Conservation (phyloP, 257 asterid species). For the Lantana camara region DNA sequence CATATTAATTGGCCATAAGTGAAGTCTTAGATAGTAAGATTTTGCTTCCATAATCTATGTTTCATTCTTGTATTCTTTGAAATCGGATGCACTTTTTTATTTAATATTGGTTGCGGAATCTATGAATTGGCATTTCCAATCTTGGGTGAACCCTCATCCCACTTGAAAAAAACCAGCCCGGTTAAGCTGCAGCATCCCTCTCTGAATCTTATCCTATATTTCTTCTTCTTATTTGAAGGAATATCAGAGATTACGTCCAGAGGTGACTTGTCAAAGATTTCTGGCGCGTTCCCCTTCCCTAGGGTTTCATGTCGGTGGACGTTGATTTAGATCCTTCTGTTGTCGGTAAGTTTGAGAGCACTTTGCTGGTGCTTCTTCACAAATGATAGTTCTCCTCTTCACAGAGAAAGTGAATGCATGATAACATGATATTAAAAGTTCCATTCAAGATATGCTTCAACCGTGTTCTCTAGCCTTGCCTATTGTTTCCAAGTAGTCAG, state of each 20-base stretch:
- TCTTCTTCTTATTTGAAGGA: conserved; percentile 50
- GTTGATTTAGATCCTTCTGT: conserved; percentile 80
- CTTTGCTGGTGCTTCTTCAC: background rate
- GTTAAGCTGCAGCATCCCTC: conserved; percentile 4
- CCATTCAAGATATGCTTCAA: background rate
- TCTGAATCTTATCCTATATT: conserved; percentile 18
- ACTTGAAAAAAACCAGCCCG: conserved; percentile 14
- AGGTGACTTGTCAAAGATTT: conserved; percentile 63
- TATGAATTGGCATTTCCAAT: background rate
- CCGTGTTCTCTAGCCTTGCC: conserved; percentile 12
- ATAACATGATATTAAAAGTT: background rate
- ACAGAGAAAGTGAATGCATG: background rate
- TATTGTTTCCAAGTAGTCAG: background rate
- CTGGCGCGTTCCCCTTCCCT: conserved; percentile 80
- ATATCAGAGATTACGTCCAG: conserved; percentile 71
- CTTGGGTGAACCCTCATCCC: conserved; percentile 16
- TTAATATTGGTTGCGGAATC: background rate
- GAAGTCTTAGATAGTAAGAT: background rate
- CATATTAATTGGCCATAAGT: background rate
- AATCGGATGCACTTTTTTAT: too few species aligned
- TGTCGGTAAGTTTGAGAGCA: conserved; percentile 54
- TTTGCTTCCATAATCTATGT: background rate
- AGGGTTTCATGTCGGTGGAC: conserved; percentile 82
- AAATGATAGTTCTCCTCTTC: conserved; percentile 1
- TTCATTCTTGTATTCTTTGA: too few species aligned